Evolutionary conservation across 768 basidiomycete species (phyloP).

Genomic region (Termitomyces sp.): DNA sequence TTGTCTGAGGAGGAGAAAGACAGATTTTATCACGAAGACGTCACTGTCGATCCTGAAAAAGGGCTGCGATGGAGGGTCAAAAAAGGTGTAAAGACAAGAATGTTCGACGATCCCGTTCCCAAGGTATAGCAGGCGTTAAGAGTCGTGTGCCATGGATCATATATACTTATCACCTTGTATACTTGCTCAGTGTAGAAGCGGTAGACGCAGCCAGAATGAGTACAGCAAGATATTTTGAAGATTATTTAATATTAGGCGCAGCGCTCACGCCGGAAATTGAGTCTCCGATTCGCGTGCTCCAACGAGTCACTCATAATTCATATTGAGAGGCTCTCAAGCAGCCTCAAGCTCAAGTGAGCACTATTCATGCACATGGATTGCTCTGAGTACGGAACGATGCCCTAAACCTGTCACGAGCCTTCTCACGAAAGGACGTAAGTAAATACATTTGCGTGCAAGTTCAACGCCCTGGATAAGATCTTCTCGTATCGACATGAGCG

Average conservation of each 20-base stretch:
- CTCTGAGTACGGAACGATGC: not conserved
- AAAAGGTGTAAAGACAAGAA: not conserved
- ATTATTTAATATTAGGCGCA: no score
- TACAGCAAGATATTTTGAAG: no score
- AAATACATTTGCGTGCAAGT: not conserved
- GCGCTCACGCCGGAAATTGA: no score
- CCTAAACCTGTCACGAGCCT: not conserved
- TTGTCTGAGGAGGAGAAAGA: not conserved
- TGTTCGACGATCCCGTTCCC: no score
- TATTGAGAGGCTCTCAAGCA: not conserved
- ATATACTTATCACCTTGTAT: no score
- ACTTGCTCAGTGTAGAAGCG: no score
- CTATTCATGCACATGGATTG: not conserved
- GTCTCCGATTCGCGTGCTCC: no score
- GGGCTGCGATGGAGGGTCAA: conserved; percentile 2
- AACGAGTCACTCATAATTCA: not conserved
- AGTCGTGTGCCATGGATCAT: no score
- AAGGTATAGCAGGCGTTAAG: no score
- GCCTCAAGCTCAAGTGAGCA: not conserved
- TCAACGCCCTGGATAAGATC: not conserved
- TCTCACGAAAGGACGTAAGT: not conserved
- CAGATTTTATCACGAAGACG: not conserved
- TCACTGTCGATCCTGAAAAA: not conserved
- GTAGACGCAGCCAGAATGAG: no score
- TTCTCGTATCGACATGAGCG: conserved; percentile 5